Evolutionary conservation across 768 basidiomycete genomes (phyloP).

Genomic region (Bullera alba): DNA sequence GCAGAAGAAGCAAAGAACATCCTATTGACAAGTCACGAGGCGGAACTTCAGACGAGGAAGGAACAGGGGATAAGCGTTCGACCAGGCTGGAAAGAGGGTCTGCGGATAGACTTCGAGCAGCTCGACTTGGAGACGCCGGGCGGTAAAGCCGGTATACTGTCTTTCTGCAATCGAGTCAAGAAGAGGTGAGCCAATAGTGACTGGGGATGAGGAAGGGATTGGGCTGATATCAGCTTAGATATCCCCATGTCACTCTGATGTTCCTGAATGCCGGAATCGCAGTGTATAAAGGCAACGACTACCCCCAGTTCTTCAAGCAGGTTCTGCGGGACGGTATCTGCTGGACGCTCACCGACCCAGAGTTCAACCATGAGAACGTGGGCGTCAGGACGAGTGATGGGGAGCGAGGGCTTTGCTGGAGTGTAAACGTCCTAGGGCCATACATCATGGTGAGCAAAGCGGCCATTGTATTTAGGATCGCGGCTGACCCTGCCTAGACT

Average conservation of each 20-base stretch:
- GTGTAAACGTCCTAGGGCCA: slow-evolving; percentile 36
- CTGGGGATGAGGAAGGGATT: not conserved
- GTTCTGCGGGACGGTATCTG: slow-evolving; percentile 22
- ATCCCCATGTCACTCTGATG: slow-evolving; percentile 44
- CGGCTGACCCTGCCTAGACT: slow-evolving; percentile 18
- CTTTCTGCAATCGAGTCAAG: slow-evolving; percentile 34
- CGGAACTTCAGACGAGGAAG: slow-evolving; percentile 19
- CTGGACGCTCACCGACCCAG: slow-evolving; percentile 29
- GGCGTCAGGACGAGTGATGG: slow-evolving; percentile 44
- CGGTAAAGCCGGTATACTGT: slow-evolving; percentile 33
- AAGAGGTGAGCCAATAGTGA: slow-evolving; percentile 20
- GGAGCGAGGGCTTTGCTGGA: slow-evolving; percentile 36
- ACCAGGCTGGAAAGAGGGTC: slow-evolving; percentile 34
- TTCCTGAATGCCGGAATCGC: slow-evolving; percentile 45
- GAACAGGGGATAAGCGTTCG: slow-evolving; percentile 18
- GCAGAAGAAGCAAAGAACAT: slow-evolving; percentile 28
- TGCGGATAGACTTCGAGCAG: slow-evolving; percentile 40
- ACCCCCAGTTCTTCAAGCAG: slow-evolving; percentile 25
- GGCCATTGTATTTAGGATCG: too few species aligned
- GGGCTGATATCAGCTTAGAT: slow-evolving; percentile 18
- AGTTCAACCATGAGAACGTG: slow-evolving; percentile 30
- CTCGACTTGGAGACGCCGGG: slow-evolving; percentile 35
- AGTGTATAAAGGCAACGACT: slow-evolving; percentile 30
- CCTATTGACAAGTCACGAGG: slow-evolving; percentile 24
- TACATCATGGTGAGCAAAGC: slow-evolving; percentile 39